Conservation (phyloP, 169 alveolate genomes). For the Cystoisospora suis region DNA sequence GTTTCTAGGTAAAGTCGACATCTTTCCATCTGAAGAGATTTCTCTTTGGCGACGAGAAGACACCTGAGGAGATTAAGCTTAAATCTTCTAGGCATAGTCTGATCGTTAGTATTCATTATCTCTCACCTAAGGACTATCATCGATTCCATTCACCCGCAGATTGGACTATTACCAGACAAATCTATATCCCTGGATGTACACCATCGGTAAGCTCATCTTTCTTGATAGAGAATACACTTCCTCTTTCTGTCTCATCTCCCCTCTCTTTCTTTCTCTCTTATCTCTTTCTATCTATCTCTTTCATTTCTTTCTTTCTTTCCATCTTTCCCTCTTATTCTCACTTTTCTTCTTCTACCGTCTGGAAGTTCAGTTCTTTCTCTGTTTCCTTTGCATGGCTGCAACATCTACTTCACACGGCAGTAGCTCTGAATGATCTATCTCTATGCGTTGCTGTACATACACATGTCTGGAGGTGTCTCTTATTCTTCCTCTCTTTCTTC, state of each 20-base stretch:
- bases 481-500: too few species aligned
- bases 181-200: constrained; percentile 53
- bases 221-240: background rate
- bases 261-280: background rate
- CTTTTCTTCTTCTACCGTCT: background rate
- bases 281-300: background rate
- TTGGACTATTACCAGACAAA: constrained; percentile 24
- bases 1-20: constrained; percentile 30
- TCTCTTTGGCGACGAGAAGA: constrained; percentile 13
- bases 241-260: background rate
- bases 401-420: too few species aligned
- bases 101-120: constrained; percentile 20
- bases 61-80: background rate
- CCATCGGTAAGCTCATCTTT: constrained; percentile 18
- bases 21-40: constrained; percentile 27
- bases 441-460: too few species aligned
- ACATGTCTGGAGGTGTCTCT: too few species aligned
- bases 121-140: constrained; percentile 52
- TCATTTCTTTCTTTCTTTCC: background rate
- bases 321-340: background rate
- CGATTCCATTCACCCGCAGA: constrained; percentile 56
- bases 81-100: constrained; percentile 39
- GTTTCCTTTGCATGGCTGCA: too few species aligned
- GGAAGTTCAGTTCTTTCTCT: too few species aligned
- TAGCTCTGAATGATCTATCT: too few species aligned